Base-by-base conservation (phyloP, 805 yeast genomes). In the Candida tibetensis region DNA sequence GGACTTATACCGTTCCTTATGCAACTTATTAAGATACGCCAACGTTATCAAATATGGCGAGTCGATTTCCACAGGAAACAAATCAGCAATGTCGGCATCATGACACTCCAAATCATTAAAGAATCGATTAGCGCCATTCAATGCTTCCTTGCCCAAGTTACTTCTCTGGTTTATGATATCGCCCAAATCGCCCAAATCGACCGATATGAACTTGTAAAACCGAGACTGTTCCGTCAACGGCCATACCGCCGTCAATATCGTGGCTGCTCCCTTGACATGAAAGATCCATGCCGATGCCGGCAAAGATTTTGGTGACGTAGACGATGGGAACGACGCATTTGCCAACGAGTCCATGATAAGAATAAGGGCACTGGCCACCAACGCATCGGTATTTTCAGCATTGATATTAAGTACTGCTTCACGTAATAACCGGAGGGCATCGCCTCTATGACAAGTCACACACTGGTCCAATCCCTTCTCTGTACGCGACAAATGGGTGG, bases 221-320 rank as follows among this genome's bases (percentile, higher is more conserved):
- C 74, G 44, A 18, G 67, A 62, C 4, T 66, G 47, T 46, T 68
- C 73, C 1, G 73, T 66, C 37, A 89, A 66, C 3, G 96, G 96
- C 89, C 96, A 88, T n/a, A 90, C 96, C 1, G 96, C 95, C 1
- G 96, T 85, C 35, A 91, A 69, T 37, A 91, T 91, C 0, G 97
- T 90, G 4, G 96, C 96, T 0, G 97, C 96, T 22, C 97, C 98
- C 51, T 93, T 85, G 9, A 91, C 96, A 54, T 91, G 97, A 69
- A 87, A 93, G 40, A 91, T 81, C 98, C 98, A 91, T 0, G 97
- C 95, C 3, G 93, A 81, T 2, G 97, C 90, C 1, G 96, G 95
- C 40, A 89, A 61, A 2, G 89, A 81, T 47, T 75, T 77, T 5
- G 58, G 56, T 3, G 69, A 63, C 2, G 71, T 64, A 23, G 64